Base-by-base conservation (phyloP, 2,329 filamentous ascomycete species). In the Sphaerulina musiva region DNA sequence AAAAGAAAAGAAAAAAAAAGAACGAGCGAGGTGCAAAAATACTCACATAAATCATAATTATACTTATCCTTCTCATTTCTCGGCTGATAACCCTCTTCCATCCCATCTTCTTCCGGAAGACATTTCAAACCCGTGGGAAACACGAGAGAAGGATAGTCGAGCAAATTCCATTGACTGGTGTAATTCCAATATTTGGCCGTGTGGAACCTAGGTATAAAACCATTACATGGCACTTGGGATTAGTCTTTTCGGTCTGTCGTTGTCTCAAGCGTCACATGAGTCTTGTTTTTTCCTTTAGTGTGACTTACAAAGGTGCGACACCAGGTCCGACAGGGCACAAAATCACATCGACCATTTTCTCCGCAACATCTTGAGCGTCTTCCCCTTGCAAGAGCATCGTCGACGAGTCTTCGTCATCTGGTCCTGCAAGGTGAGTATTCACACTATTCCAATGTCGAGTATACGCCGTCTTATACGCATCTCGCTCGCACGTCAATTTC, bases 151-250 rank as follows among this genome's bases (percentile, higher is more conserved):
- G 84, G 64, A 51, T 66, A 66, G 66, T 88, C 83, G 1, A 87
- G 75, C 41, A 87, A 62, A 64, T 87, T 88, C 82, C 83, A 87
- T 57, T 83, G 78, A 0, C 77, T 72, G 0, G 82, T 85, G 60
- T 87, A 88, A 1, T 77, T 78, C 82, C 83, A 87, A 59, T 80
- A 80, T 38, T 68, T 73, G 65, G 85, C 63, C 5, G 42, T 45
- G 23, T 45, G 9, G 8, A 45, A 14, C 7, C 34, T 36, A n/a
- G n/a, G n/a, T n/a, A 17, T 17, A 1, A 17, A 17, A 17, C 14
- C 14, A 17, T 17, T 1, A 17, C 14, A 17, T 17, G 14, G 14
- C 14, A 17, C 14, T 17, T 17, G 14, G 14, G 14, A 17, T 17
- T 17, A 17, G 14, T 17, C 1, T 17, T 17, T 17, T 17, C 14